Evolutionary conservation across 2,329 filamentous ascomycete species (phyloP).

Genomic region (Penicillium oxalicum): DNA sequence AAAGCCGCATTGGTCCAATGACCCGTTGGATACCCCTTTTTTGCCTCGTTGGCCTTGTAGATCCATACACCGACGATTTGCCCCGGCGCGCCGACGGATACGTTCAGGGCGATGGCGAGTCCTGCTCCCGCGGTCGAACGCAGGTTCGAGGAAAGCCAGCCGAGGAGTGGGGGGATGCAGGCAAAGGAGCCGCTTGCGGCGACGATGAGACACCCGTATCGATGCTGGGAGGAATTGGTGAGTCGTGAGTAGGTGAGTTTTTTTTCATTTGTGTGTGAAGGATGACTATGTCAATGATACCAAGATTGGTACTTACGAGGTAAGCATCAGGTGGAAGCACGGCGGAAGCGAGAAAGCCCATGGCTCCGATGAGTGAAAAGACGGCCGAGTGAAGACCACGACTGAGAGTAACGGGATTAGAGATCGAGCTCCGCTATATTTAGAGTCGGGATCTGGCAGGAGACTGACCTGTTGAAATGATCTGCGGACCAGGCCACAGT

Average conservation of each 20-base stretch:
- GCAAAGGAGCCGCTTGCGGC: conserved; percentile 62
- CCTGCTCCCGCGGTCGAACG: conserved; percentile 60
- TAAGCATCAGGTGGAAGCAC: conserved; percentile 57
- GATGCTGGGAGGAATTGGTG: conserved; percentile 27
- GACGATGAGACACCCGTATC: conserved; percentile 67
- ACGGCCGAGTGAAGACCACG: conserved; percentile 49
- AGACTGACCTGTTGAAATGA: conserved; percentile 24
- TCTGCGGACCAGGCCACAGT: conserved; percentile 57
- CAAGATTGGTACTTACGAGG: conserved; percentile 27
- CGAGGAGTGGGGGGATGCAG: conserved; percentile 62
- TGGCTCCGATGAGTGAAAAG: conserved; percentile 47
- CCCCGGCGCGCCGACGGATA: conserved; percentile 61
- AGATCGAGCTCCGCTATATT: background rate
- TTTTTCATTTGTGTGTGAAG: background rate
- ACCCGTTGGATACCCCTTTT: conserved; percentile 60
- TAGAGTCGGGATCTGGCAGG: too few species aligned
- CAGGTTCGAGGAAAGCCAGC: conserved; percentile 65
- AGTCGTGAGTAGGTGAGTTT: too few species aligned
- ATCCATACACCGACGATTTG: conserved; percentile 72
- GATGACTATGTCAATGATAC: background rate
- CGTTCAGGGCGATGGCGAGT: conserved; percentile 64
- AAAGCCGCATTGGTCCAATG: conserved; percentile 62
- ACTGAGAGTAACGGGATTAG: conserved; percentile 12
- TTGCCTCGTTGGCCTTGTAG: conserved; percentile 58
- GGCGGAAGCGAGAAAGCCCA: conserved; percentile 58